These are phyloP conservation scores for Neopestalotiopsis sp. DNA, from an alignment of 2,329 filamentous ascomycete genomes.

Conservation along the genomic window DNA sequence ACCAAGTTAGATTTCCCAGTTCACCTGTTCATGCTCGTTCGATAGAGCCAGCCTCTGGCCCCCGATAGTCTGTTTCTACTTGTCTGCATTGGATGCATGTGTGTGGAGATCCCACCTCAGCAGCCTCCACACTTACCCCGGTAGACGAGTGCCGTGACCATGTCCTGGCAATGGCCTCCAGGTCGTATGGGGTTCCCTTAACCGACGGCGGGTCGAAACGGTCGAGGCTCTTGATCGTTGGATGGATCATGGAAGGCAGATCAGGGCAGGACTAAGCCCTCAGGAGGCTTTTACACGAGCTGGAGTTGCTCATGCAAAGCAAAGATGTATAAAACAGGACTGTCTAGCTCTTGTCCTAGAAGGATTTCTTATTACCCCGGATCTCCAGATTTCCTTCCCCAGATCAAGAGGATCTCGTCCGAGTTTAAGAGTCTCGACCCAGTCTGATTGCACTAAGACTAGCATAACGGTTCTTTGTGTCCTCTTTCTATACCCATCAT, in stretches of 20 bases:
- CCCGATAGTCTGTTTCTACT: conserved; percentile 6
- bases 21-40: conserved; percentile 9
- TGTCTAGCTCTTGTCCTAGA: not conserved
- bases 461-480: not conserved
- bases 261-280: not conserved
- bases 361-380: not conserved
- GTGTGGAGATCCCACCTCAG: conserved; percentile 2
- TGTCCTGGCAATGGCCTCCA: conserved; percentile 3
- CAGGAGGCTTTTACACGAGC: not conserved
- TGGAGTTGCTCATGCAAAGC: not conserved
- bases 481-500: not conserved
- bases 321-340: not conserved
- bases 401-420: conserved; percentile 3
- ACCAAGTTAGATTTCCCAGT: conserved; percentile 5
- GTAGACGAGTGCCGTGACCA: not conserved
- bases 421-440: not conserved
- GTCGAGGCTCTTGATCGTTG: not conserved
- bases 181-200: not conserved
- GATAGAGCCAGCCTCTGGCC: not conserved
- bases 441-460: not conserved
- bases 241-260: not conserved
- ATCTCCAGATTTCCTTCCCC: conserved; percentile 8
- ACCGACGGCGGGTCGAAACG: not conserved
- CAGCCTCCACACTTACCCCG: conserved; percentile 8
- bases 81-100: not conserved